phyloP scores from a whole-genome alignment of 1,284 basidiomycete genomes.

The Neolentinus lepideus region DNA sequence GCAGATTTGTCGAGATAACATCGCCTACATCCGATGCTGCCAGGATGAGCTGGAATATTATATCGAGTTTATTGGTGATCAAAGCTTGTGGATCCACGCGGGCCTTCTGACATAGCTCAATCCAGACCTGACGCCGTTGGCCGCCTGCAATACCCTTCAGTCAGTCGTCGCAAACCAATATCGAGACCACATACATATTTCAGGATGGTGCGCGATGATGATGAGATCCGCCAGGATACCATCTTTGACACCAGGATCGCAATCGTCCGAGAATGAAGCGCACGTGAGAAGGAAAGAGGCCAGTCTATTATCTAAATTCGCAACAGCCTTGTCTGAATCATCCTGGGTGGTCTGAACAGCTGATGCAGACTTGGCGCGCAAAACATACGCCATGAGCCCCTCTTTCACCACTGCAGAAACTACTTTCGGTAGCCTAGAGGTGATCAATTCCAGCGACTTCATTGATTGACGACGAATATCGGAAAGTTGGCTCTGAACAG shows the following conservation, averaged over 20 bases:
- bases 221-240: slow-evolving; percentile 47
- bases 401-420: slow-evolving; percentile 48
- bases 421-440: slow-evolving; percentile 32
- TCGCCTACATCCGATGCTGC: slow-evolving; percentile 28
- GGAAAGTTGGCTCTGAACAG: slow-evolving; percentile 46
- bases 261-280: slow-evolving; percentile 33
- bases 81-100: slow-evolving; percentile 61
- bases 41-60: slow-evolving; percentile 43
- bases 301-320: slow-evolving; percentile 41
- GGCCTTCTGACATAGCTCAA: slow-evolving; percentile 72
- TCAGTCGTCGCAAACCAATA: no score
- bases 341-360: slow-evolving; percentile 18
- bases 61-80: slow-evolving; percentile 41
- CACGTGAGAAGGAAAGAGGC: slow-evolving; percentile 44
- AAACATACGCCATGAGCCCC: slow-evolving; percentile 40
- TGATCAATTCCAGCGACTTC: slow-evolving; percentile 31
- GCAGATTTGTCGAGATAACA: neutral
- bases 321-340: slow-evolving; percentile 21
- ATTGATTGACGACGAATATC: slow-evolving; percentile 46
- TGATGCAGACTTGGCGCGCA: slow-evolving; percentile 15
- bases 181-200: slow-evolving; percentile 56
- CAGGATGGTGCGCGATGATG: slow-evolving; percentile 70
- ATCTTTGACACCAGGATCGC: slow-evolving; percentile 31
- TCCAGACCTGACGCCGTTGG: slow-evolving; percentile 67
- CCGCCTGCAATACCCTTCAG: slow-evolving; percentile 29